These are phyloP conservation scores for Fusarium luffae DNA, from an alignment of 2,329 filamentous ascomycete species.

Conservation along the genomic window DNA sequence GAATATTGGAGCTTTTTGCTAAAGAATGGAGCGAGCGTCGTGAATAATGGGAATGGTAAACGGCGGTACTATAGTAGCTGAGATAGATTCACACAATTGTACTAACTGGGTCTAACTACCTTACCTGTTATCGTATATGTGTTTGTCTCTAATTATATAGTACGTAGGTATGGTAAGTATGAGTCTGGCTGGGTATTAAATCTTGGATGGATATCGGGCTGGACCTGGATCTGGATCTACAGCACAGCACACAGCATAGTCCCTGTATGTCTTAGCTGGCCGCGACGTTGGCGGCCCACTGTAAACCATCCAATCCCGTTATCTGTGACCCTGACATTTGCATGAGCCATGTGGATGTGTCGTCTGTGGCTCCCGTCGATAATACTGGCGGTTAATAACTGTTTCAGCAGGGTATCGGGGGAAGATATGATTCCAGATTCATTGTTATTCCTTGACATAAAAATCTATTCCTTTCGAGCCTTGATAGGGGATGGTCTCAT, in stretches of 20 bases:
- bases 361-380: slow-evolving; percentile 3
- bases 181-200: neutral
- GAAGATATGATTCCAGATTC: slow-evolving; percentile 7
- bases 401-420: slow-evolving; percentile 21
- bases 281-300: slow-evolving; percentile 9
- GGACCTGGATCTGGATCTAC: neutral
- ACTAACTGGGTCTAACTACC: slow-evolving; percentile 5
- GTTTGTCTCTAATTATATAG: neutral
- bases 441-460: neutral
- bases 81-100: slow-evolving; percentile 6
- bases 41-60: slow-evolving; percentile 22
- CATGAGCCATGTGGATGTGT: slow-evolving; percentile 30
- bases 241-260: neutral
- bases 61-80: slow-evolving; percentile 15
- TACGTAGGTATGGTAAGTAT: neutral
- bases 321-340: slow-evolving; percentile 30
- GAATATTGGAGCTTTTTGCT: slow-evolving; percentile 13
- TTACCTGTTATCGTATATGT: neutral
- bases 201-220: neutral
- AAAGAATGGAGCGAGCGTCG: slow-evolving; percentile 11
- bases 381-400: slow-evolving; percentile 6
- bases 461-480: neutral
- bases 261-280: slow-evolving; percentile 20
- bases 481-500: slow-evolving; percentile 5
- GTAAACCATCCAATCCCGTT: slow-evolving; percentile 22